Conservation (phyloP, 2,329 filamentous ascomycete species). For the Colletotrichum horii region DNA sequence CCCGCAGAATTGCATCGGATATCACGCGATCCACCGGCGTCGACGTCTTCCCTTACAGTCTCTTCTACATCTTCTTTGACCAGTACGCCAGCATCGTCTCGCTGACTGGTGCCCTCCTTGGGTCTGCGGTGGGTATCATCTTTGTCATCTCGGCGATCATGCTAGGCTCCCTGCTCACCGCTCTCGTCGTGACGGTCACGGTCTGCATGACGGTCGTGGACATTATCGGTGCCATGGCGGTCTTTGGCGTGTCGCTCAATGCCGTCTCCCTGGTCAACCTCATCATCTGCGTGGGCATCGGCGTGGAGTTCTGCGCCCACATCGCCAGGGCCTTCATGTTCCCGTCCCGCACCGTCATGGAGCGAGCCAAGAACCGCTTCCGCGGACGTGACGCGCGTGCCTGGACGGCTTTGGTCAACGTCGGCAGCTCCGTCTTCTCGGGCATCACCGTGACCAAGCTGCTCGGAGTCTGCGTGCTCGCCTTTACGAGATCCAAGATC, state of each 20-base stretch:
- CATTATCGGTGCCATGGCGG: constrained; percentile 93
- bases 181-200: constrained; percentile 80
- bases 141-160: constrained; percentile 80
- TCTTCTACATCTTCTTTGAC: constrained; percentile 99
- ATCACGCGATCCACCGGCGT: constrained; percentile 75
- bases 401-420: constrained; percentile 93
- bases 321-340: constrained; percentile 97
- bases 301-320: constrained; percentile 96
- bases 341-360: constrained; percentile 81
- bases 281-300: constrained; percentile 95
- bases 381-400: constrained; percentile 83
- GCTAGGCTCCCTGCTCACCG: constrained; percentile 83
- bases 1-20: constrained; percentile 83
- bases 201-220: constrained; percentile 94
- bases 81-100: constrained; percentile 88
- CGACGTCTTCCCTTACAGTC: constrained; percentile 93
- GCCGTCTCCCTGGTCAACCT: constrained; percentile 95
- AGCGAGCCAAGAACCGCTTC: constrained; percentile 79
- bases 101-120: constrained; percentile 79
- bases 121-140: constrained; percentile 84
- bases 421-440: constrained; percentile 92
- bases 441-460: constrained; percentile 97
- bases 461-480: constrained; percentile 87
- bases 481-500: constrained; percentile 96
- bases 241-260: constrained; percentile 88